Evolutionary conservation across 2,329 filamentous ascomycete species (phyloP).

Genomic region (Dactylellina drechsleri): DNA sequence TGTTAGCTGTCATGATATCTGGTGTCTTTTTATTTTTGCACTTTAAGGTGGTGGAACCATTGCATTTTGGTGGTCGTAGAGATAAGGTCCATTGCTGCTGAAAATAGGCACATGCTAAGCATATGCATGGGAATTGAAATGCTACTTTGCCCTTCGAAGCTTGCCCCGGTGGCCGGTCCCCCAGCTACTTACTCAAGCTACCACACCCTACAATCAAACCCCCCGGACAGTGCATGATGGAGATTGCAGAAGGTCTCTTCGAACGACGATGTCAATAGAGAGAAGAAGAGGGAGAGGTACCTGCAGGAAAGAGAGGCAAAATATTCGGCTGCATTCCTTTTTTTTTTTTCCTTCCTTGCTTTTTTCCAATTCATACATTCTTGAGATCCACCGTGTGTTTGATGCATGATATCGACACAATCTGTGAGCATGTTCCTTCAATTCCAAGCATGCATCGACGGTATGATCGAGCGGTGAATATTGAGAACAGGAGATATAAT

Average conservation of each 20-base stretch:
- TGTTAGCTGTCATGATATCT: constrained; percentile 5
- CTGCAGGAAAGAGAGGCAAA: constrained; percentile 20
- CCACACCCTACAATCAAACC: no score
- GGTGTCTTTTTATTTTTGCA: background rate
- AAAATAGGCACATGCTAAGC: constrained; percentile 31
- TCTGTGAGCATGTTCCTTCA: background rate
- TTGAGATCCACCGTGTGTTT: background rate
- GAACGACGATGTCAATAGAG: constrained; percentile 15
- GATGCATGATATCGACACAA: background rate
- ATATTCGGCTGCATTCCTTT: constrained; percentile 42
- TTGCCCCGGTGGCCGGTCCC: no score
- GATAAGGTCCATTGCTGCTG: constrained; percentile 30
- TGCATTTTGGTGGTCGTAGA: background rate
- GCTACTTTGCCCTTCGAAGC: no score
- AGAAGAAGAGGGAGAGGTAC: constrained; percentile 22
- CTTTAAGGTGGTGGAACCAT: constrained; percentile 4
- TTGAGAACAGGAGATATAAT: background rate
- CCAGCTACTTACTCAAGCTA: no score
- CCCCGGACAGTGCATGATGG: constrained; percentile 8
- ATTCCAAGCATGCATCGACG: background rate
- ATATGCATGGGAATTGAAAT: constrained; percentile 1
- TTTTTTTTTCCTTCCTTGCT: background rate
- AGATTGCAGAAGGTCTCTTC: constrained; percentile 3
- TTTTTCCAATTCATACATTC: background rate
- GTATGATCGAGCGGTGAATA: background rate